Conservation (phyloP, 495 filamentous ascomycete genomes). For the Geopyxis carbonaria region DNA sequence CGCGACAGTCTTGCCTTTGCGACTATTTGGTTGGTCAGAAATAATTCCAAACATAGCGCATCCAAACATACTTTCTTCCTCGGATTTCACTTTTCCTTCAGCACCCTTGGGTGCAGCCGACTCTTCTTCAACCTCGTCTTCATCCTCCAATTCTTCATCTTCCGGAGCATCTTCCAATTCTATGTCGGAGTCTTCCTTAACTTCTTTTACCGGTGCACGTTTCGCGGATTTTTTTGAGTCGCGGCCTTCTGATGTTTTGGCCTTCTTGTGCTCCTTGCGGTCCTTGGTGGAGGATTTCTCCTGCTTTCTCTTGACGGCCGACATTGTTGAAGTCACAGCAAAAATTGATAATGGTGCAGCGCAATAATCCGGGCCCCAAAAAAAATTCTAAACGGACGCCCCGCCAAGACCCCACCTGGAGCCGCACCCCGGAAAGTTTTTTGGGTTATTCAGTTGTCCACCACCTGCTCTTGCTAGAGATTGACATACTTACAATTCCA, state of each 20-base stretch:
- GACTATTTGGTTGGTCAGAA: slow-evolving; percentile 6
- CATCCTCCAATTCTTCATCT: slow-evolving; percentile 10
- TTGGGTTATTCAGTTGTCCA: too few species aligned
- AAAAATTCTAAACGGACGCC: too few species aligned
- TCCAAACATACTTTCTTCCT: slow-evolving; percentile 5
- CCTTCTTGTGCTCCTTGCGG: slow-evolving; percentile 7
- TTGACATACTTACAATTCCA: too few species aligned
- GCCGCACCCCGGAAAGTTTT: too few species aligned
- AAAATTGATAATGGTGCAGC: too few species aligned
- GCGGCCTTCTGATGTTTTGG: too few species aligned
- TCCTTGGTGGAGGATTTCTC: slow-evolving; percentile 7
- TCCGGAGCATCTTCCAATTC: slow-evolving; percentile 6
- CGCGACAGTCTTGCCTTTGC: slow-evolving; percentile 63
- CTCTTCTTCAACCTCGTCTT: slow-evolving; percentile 3
- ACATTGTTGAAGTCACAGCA: too few species aligned
- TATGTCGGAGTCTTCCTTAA: background rate
- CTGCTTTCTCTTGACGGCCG: slow-evolving; percentile 20
- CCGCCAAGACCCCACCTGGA: too few species aligned
- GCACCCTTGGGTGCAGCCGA: slow-evolving; percentile 1
- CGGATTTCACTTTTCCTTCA: slow-evolving; percentile 5
- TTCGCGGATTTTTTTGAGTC: too few species aligned
- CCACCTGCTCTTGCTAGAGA: too few species aligned
- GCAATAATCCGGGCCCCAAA: too few species aligned
- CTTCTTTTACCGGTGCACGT: background rate
- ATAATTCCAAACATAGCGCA: slow-evolving; percentile 9